These are phyloP conservation scores for Takashimella tepidaria DNA, from an alignment of 1,284 basidiomycete genomes.

Conservation along the genomic window DNA sequence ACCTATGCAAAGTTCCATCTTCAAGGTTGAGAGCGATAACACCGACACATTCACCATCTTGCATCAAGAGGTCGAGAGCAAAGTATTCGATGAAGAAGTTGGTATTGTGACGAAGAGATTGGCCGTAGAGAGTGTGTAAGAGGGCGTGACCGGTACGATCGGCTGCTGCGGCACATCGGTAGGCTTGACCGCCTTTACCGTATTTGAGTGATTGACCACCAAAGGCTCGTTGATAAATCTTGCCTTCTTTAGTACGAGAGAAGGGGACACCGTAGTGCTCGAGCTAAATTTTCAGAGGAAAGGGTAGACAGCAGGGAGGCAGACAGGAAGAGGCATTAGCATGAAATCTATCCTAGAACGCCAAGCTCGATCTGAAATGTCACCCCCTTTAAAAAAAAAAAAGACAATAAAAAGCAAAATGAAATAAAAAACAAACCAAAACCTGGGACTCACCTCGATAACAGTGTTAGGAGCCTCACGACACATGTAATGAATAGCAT, in stretches of 20 bases:
- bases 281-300: conserved; percentile 71
- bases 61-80: conserved; percentile 96
- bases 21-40: conserved; percentile 99
- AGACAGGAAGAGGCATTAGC: conserved; percentile 1
- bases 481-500: conserved; percentile 99
- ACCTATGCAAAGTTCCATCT: conserved; percentile 97
- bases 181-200: conserved; percentile 98
- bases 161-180: conserved; percentile 97
- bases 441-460: conserved; percentile 79
- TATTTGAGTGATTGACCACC: conserved; percentile 97
- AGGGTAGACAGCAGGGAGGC: too few species aligned
- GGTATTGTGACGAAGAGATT: conserved; percentile 98
- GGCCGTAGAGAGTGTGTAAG: conserved; percentile 97
- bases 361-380: too few species aligned
- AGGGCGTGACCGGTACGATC: conserved; percentile 99
- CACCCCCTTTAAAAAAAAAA: too few species aligned
- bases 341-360: neutral
- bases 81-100: conserved; percentile 99
- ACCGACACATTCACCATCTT: conserved; percentile 98
- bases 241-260: conserved; percentile 97
- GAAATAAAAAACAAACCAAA: too few species aligned
- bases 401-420: too few species aligned
- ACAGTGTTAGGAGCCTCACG: conserved; percentile 91
- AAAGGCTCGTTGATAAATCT: conserved; percentile 99
- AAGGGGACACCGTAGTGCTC: conserved; percentile 99